Conservation (phyloP, 768 basidiomycete species). For the Boletus patriciae region DNA sequence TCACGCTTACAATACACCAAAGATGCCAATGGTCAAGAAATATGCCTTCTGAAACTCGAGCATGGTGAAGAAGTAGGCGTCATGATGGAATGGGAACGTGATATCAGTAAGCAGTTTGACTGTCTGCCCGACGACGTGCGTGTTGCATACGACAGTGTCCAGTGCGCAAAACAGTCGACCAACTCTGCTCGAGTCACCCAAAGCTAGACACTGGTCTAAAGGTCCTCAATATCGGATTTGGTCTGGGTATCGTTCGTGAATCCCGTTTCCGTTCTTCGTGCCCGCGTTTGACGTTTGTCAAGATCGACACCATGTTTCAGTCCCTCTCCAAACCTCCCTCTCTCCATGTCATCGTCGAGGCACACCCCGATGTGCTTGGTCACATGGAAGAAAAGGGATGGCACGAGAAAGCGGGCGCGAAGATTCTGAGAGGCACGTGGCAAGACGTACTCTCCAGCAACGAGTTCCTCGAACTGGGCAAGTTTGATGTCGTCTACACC, state of each 20-base stretch:
- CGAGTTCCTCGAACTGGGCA: conserved; percentile 59
- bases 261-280: not conserved
- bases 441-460: conserved; percentile 75
- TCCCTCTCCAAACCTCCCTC: conserved; percentile 54
- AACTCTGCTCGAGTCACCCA: conserved; percentile 56
- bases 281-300: conserved; percentile 6
- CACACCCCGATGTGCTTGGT: conserved; percentile 87
- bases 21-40: conserved; percentile 76
- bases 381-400: conserved; percentile 78
- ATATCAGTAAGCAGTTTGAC: conserved; percentile 57
- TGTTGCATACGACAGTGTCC: conserved; percentile 25
- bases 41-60: conserved; percentile 66
- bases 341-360: conserved; percentile 88
- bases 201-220: conserved; percentile 49
- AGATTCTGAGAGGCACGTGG: conserved; percentile 89
- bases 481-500: conserved; percentile 87
- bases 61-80: conserved; percentile 84
- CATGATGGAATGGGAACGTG: conserved; percentile 99
- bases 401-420: conserved; percentile 74
- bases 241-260: conserved; percentile 77
- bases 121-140: not conserved
- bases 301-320: conserved; percentile 89
- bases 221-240: conserved; percentile 91
- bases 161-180: conserved; percentile 78
- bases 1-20: conserved; percentile 66